phyloP scores from a whole-genome alignment of 345 rosid genomes.

The Linum usitatissimum region DNA sequence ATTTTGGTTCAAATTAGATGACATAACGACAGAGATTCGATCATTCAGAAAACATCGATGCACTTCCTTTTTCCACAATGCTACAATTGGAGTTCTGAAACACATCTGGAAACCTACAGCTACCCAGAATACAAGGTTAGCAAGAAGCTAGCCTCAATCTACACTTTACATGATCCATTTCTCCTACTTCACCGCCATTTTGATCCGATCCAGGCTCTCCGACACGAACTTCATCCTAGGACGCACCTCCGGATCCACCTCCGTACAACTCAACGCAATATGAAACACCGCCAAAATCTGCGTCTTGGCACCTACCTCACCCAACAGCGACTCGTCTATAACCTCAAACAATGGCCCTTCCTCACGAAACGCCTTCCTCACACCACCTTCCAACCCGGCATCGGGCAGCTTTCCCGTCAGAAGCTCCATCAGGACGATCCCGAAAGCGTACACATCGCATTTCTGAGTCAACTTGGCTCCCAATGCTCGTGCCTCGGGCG shows the following conservation, averaged over 20 bases:
- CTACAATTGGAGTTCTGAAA: background rate
- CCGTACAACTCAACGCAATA: conserved; percentile 81
- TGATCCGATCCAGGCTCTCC: conserved; percentile 66
- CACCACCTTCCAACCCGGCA: conserved; percentile 41
- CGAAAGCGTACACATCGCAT: conserved; percentile 80
- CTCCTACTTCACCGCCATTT: conserved; percentile 24
- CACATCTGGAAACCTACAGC: background rate
- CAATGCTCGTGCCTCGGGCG: conserved; percentile 66
- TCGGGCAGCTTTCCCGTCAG: conserved; percentile 59
- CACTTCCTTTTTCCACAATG: background rate
- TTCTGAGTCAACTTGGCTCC: conserved; percentile 69
- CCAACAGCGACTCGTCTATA: conserved; percentile 51
- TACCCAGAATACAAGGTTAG: background rate
- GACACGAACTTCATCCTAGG: conserved; percentile 81
- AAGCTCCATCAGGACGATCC: conserved; percentile 75
- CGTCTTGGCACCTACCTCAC: conserved; percentile 51
- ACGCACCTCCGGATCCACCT: conserved; percentile 75
- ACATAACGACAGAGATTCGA: no score
- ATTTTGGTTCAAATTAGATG: no score
- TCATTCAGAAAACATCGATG: no score
- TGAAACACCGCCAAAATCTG: conserved; percentile 63
- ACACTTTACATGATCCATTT: conserved; percentile 12
- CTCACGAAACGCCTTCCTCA: conserved; percentile 61
- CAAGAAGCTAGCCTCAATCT: background rate
- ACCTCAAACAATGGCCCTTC: conserved; percentile 60